Base-by-base conservation (phyloP, 2,329 filamentous ascomycete species). In the Fusarium hainanense region DNA sequence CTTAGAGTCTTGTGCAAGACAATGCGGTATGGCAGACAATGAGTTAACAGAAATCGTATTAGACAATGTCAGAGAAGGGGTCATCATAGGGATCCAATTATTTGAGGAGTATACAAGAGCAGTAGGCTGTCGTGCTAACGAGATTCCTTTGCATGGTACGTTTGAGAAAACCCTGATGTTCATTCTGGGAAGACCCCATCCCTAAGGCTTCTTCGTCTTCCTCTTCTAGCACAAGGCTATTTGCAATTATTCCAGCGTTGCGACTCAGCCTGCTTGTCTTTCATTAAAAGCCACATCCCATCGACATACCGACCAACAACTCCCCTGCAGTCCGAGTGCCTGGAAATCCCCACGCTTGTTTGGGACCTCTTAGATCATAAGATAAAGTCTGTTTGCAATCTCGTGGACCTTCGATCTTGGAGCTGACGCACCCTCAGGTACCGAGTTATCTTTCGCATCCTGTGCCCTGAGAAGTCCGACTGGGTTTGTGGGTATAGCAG, bases 81-180 rank as follows among this genome's bases (percentile, higher is more conserved):
- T 58, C 9, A 28, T 71, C 30, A 55, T 43, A 14, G 61, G 65
- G 7, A 59, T 71, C 20, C 21, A 42, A 20, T 55, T 71, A 30
- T 18, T 71, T 41, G 49, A 20, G 7, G 48, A 69, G 30, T 66
- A 43, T 41, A 47, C 47, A 12, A 54, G 20, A 40, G 37, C 56
- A 10, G 30, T 71, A 9, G 69, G 61, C 7, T 46, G 37, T 37
- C 62, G 69, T 23, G 69, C 69, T 23, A 48, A 69, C 13, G 69
- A 67, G 44, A 57, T 67, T n/a, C 69, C 65, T 27, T 40, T 71
- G 16, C 49, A 69, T 43, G 44, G 65, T 63, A 57, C 50, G 65
- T 47, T 23, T 37, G 42, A 43, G 32, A 60, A n/a, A 48, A 25
- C 9, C 32, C 27, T 34, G 11, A 47, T 37, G 13, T 43, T 14